phyloP scores from a whole-genome alignment of 2,329 filamentous ascomycete species.

The Chalaropsis thielavioides region DNA sequence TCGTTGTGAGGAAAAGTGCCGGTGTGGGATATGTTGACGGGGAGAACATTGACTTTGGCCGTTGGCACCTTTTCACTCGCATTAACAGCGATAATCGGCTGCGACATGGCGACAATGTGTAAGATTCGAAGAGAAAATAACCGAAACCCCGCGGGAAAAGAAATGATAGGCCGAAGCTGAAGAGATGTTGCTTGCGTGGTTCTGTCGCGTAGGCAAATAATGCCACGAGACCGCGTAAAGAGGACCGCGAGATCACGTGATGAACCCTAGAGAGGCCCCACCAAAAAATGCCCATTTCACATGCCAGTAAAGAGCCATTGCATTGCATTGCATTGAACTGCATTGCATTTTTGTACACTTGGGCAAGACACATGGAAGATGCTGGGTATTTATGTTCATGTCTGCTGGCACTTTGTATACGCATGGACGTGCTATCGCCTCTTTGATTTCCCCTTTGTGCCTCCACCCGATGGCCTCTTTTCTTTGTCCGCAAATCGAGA shows the following conservation, averaged over 20 bases:
- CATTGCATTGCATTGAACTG: too few relatives aligned
- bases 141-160: not conserved
- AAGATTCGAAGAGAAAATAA: not conserved
- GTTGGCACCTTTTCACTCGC: conserved; percentile 22
- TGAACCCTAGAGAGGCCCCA: too few relatives aligned
- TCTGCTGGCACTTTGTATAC: too few relatives aligned
- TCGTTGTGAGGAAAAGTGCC: conserved; percentile 50
- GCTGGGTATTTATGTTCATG: not conserved
- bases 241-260: too few relatives aligned
- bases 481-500: conserved; percentile 39
- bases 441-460: conserved; percentile 24
- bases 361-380: too few relatives aligned
- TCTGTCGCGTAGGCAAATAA: too few relatives aligned
- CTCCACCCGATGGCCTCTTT: not conserved
- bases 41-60: conserved; percentile 56
- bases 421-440: not conserved
- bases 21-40: conserved; percentile 66
- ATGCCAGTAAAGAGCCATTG: too few relatives aligned
- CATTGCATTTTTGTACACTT: too few relatives aligned
- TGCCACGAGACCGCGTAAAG: too few relatives aligned
- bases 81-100: conserved; percentile 31
- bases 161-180: not conserved
- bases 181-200: not conserved
- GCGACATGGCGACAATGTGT: conserved; percentile 25
- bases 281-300: too few relatives aligned